phyloP scores from a whole-genome alignment of 768 basidiomycete species.

The Termitomyces heimii region DNA sequence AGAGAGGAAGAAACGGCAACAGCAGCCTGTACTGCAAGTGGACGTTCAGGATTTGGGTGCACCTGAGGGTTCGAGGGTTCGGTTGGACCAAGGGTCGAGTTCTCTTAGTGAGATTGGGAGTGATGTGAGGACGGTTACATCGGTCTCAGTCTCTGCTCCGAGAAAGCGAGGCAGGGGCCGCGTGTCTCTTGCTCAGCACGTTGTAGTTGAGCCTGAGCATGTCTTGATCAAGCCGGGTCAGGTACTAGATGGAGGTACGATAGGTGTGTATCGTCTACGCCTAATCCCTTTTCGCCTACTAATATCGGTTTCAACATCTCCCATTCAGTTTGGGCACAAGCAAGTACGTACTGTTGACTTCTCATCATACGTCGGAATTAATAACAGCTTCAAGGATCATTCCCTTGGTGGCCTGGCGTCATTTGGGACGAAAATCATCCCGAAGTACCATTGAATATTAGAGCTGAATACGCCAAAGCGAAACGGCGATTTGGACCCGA shows the following conservation, averaged over 20 bases:
- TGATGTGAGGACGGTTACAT: conserved; percentile 3
- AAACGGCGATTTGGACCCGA: conserved; percentile 33
- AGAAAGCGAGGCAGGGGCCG: not conserved
- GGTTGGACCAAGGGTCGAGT: conserved; percentile 30
- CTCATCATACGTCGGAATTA: not conserved
- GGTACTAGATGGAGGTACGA: conserved; percentile 48
- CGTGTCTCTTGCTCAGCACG: not conserved
- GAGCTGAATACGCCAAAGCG: conserved; percentile 20
- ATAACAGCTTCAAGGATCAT: conserved; percentile 42
- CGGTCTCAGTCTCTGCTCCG: not conserved
- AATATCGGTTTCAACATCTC: not conserved
- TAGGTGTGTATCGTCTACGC: conserved; percentile 43
- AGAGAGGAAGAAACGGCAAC: conserved; percentile 16
- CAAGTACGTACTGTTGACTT: conserved; percentile 35
- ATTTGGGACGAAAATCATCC: conserved; percentile 60
- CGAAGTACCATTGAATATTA: conserved; percentile 43
- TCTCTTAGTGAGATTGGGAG: conserved; percentile 34
- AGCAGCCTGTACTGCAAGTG: not conserved
- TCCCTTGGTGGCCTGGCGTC: conserved; percentile 87
- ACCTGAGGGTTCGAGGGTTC: conserved; percentile 6
- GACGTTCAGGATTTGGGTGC: not conserved
- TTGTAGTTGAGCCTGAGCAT: conserved; percentile 18
- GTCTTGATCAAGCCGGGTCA: conserved; percentile 29
- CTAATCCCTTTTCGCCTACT: not conserved
- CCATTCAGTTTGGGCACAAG: conserved; percentile 80